Conservation (phyloP, 2,329 filamentous ascomycete species). For the Chaetothyriales sp. region DNA sequence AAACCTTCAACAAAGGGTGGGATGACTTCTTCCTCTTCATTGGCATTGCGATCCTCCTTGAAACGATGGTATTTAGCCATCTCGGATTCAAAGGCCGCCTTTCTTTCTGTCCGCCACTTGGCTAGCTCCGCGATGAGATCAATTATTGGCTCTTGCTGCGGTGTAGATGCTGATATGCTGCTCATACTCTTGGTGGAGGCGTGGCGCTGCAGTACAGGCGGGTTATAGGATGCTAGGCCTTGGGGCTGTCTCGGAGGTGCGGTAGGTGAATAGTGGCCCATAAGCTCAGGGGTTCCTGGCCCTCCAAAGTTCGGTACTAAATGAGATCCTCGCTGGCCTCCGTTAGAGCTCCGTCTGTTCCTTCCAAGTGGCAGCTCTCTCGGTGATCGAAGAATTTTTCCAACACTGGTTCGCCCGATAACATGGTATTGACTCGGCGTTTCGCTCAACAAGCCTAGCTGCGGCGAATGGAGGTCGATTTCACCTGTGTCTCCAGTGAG, state of each 20-base stretch:
- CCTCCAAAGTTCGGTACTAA: slow-evolving; percentile 1
- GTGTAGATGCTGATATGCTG: slow-evolving; percentile 3
- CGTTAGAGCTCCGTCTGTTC: slow-evolving; percentile 14
- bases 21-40: slow-evolving; percentile 12
- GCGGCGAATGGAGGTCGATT: slow-evolving; percentile 7
- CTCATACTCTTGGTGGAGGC: slow-evolving; percentile 3
- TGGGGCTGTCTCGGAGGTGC: background rate
- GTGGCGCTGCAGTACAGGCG: background rate
- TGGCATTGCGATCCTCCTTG: background rate
- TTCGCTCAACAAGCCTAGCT: slow-evolving; percentile 4
- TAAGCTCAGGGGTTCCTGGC: slow-evolving; percentile 6
- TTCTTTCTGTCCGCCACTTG: slow-evolving; percentile 38
- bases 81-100: slow-evolving; percentile 31
- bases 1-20: slow-evolving; percentile 38
- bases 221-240: background rate
- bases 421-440: slow-evolving; percentile 2
- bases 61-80: slow-evolving; percentile 6
- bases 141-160: slow-evolving; percentile 7
- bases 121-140: slow-evolving; percentile 42
- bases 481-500: slow-evolving; percentile 22
- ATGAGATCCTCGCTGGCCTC: background rate
- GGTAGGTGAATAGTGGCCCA: slow-evolving; percentile 3
- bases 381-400: slow-evolving; percentile 5
- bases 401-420: slow-evolving; percentile 1
- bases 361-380: slow-evolving; percentile 14